These are phyloP conservation scores for Rhizophagus sp. DNA, from an alignment of 192 early-diverging fungal genomes.

Conservation along the genomic window DNA sequence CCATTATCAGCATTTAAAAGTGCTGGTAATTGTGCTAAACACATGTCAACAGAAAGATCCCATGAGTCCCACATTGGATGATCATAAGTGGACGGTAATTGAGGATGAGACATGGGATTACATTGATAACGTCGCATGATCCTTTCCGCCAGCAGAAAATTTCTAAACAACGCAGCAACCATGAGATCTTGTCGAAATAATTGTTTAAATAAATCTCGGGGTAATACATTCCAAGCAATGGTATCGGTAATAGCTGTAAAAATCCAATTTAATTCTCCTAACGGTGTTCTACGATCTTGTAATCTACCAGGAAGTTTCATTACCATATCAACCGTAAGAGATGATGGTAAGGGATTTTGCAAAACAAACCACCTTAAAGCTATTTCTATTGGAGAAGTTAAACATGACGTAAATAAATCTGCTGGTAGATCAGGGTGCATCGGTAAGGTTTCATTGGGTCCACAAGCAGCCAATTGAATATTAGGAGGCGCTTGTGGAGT, in stretches of 20 bases:
- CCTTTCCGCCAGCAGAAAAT: slow-evolving; percentile 93
- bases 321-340: slow-evolving; percentile 87
- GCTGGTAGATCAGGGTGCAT: slow-evolving; percentile 94
- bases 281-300: slow-evolving; percentile 88
- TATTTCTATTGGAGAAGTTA: slow-evolving; percentile 95
- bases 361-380: slow-evolving; percentile 90
- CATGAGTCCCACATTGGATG: slow-evolving; percentile 96
- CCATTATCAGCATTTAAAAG: slow-evolving; percentile 55
- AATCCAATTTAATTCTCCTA: slow-evolving; percentile 99
- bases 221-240: slow-evolving; percentile 94
- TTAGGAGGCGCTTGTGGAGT: slow-evolving; percentile 45
- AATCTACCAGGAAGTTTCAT: slow-evolving; percentile 81
- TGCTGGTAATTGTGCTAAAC: slow-evolving; percentile 85
- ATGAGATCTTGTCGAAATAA: slow-evolving; percentile 93
- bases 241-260: slow-evolving; percentile 98
- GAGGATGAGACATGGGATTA: slow-evolving; percentile 86
- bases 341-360: slow-evolving; percentile 74
- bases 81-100: slow-evolving; percentile 86
- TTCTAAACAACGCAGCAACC: slow-evolving; percentile 92
- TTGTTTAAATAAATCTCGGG: slow-evolving; percentile 84
- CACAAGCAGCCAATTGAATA: slow-evolving; percentile 93
- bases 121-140: slow-evolving; percentile 95
- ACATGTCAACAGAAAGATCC: slow-evolving; percentile 94
- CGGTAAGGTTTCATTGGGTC: slow-evolving; percentile 81
- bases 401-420: slow-evolving; percentile 94